Base-by-base conservation (phyloP, 2,329 filamentous ascomycete genomes). In the Fusarium sp. region DNA sequence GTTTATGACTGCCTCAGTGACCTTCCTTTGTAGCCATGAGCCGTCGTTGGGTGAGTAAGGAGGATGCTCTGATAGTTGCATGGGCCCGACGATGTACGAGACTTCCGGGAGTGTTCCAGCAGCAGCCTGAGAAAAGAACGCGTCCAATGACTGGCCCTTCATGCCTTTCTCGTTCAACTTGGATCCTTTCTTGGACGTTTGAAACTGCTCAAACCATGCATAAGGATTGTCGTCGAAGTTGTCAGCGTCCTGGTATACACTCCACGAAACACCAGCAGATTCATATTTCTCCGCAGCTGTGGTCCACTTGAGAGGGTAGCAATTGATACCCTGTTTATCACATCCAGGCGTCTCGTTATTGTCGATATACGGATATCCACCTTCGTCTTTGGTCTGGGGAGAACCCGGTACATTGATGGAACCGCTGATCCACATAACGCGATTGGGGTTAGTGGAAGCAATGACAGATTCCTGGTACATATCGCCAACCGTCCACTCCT, bases 391-490 rank as follows among this genome's bases (percentile, higher is more conserved):
- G 4, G 11, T 48, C 20, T 71, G 69, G 2, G 69, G 68, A 29
- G 68, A 71, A 1, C 85, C 85, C 1, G 84, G 84, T 1, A 81
- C 82, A 65, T 87, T 87, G 64, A 87, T 83, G 6, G 81, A 84
- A 25, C 85, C 86, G 38, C 82, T 85, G 30, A 84, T 78, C 80
- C 86, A 82, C 8, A 80, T 82, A 6, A 85, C 85, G 54, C 86
- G 81, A 69, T 87, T 87, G 5, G 86, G 85, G 56, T 83, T 84
- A 0, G 86, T 87, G 0, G 85, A 81, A 1, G 84, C 84, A 32
- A 87, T 82, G 56, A 86, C 82, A 3, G 80, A 78, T 75, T 87
- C 84, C 80, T 79, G 85, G 63, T 88, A 88, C 85, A 88, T 88
- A 71, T 88, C 87, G 3, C 44, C 62, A 5, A 64, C 20, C 2